Percentiles rank a stretch among this genome's conserved stretches.
Evolutionary conservation across 441 rosid genomes (phyloP).

Genomic region (Raphanus hybrid): DNA sequence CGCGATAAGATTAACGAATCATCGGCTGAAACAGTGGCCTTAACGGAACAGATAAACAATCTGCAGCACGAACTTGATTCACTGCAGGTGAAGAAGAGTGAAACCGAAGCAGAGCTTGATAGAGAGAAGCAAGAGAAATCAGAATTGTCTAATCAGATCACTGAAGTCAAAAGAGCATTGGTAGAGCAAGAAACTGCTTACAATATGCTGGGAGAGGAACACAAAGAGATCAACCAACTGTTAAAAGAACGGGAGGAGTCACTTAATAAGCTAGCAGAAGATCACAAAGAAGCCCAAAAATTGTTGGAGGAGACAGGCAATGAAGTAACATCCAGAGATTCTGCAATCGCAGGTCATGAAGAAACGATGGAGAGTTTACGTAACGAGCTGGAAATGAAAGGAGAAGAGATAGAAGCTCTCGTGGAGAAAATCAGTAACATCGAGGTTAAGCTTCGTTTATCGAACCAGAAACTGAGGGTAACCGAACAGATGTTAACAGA

Average conservation of each 20-base stretch:
- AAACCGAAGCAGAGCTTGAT: conserved; percentile 56
- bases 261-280: conserved; percentile 49
- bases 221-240: conserved; percentile 49
- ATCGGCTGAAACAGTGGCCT: conserved; percentile 45
- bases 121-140: conserved; percentile 56
- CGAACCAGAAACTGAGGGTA: conserved; percentile 96
- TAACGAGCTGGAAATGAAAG: conserved; percentile 77
- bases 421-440: conserved; percentile 66
- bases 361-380: conserved; percentile 70
- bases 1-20: conserved; percentile 41
- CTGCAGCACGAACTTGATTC: conserved; percentile 59
- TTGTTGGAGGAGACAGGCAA: conserved; percentile 55
- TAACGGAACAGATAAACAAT: conserved; percentile 43
- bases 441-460: conserved; percentile 86
- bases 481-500: conserved; percentile 81
- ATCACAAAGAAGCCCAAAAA: conserved; percentile 65
- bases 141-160: conserved; percentile 46
- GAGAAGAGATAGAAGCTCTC: conserved; percentile 62
- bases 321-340: conserved; percentile 51
- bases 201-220: conserved; percentile 57
- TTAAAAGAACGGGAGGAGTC: conserved; percentile 56
- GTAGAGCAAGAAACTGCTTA: conserved; percentile 57
- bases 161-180: conserved; percentile 49
- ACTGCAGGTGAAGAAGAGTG: conserved; percentile 48
- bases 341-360: conserved; percentile 54